phyloP scores from a whole-genome alignment of 192 early-diverging fungal genomes.

The Glomus cerebriforme region DNA sequence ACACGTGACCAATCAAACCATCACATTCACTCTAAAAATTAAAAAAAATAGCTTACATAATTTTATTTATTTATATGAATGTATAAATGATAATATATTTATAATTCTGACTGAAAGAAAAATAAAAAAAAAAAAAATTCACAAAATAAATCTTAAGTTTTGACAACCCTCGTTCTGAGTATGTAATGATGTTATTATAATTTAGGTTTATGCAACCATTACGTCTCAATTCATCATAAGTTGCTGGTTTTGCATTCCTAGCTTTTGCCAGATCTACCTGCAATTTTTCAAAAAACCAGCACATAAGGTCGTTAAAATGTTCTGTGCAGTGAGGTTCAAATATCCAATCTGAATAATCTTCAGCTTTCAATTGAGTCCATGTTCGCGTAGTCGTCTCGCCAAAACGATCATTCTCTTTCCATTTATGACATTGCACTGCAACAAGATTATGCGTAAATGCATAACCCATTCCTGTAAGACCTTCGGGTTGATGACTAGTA shows the following conservation, averaged over 20 bases:
- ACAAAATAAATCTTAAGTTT: too few relatives aligned
- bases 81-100: too few relatives aligned
- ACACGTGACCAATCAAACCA: too few relatives aligned
- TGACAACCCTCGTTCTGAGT: neutral
- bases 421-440: conserved; percentile 21
- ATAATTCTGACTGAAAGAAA: too few relatives aligned
- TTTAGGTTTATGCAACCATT: conserved; percentile 1
- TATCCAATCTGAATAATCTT: conserved; percentile 17
- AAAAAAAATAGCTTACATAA: too few relatives aligned
- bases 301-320: conserved; percentile 26
- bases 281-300: conserved; percentile 34
- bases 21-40: too few relatives aligned
- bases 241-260: neutral
- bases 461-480: neutral
- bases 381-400: neutral
- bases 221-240: neutral
- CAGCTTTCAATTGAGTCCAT: conserved; percentile 13
- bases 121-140: too few relatives aligned
- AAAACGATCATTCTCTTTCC: neutral
- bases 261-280: conserved; percentile 13
- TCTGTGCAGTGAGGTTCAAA: conserved; percentile 19
- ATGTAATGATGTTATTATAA: conserved; percentile 10
- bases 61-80: too few relatives aligned
- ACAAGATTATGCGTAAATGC: neutral
- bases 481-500: conserved; percentile 28